Base-by-base conservation (phyloP, 257 asterid species). In the Mentha longifolia region DNA sequence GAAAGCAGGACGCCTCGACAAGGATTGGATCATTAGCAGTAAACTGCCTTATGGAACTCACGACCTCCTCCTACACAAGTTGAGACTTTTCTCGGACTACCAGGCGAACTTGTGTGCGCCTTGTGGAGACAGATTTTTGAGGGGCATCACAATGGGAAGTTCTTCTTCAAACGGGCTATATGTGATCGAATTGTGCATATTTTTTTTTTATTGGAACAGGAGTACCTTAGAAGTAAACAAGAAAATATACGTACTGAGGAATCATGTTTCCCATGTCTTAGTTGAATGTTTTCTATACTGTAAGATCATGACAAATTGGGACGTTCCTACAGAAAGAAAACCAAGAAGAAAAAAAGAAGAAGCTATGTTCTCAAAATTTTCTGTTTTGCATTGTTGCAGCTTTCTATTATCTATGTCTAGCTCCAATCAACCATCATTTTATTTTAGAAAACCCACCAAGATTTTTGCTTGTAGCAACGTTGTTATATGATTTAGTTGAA, bases 11-110 rank as follows among this genome's bases (percentile, higher is more conserved):
- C 75, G 73, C 76, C 88, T 95, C 22, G 95, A 92, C 79, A 94
- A 88, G 77, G 96, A 92, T 46, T 95, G 99, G 99, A 83, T 89
- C 69, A 72, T 75, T 56, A 76, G 80, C 22, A 68, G 85, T 67
- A 94, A 94, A 78, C 95, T 88, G 54, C 74, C 82, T 5, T 95
- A 85, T 69, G 99, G 96, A 55, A 81, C 90, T 28, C 85, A 65
- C 0, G 99, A 95, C 77, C 96, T 92, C 70, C 96, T 95, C 65
- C 63, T 77, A 15, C 96, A 92, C 82, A 95, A 95, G 74, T 72
- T 91, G 80, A 85, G 82, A 16, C 81, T 86, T 54, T 94, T 91
- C 84, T 78, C 89, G 85, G 96, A 91, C 72, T 86, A 80, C 72
- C 91, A 78, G 82, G 97, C 95, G 61, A 84, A 85, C 78, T 87